Conservation (phyloP, 177 flowering plant species). For the Vitis hybrid region DNA sequence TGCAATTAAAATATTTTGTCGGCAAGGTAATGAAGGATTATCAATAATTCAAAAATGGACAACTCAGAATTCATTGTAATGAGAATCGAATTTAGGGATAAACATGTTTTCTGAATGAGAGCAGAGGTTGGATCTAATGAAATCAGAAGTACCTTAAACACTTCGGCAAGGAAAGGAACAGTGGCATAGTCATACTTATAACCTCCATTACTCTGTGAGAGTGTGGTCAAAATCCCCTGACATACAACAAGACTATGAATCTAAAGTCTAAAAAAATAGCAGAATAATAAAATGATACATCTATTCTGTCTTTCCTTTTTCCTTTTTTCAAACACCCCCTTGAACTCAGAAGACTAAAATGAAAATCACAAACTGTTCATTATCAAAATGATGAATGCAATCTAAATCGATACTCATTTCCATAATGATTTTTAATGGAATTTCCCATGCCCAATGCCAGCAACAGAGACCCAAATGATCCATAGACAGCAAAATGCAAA, state of each 20-base stretch:
- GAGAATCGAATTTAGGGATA: background rate
- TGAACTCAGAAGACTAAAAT: too few relatives aligned
- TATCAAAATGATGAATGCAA: too few relatives aligned
- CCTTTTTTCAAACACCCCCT: too few relatives aligned
- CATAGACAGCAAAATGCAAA: too few relatives aligned
- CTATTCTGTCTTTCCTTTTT: background rate
- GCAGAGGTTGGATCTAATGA: background rate
- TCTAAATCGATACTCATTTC: too few relatives aligned
- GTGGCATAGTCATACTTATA: slow-evolving; percentile 95
- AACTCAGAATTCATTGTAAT: too few relatives aligned
- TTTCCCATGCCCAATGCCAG: too few relatives aligned
- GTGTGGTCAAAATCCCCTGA: slow-evolving; percentile 91
- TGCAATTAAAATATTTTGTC: slow-evolving; percentile 22
- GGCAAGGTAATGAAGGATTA: background rate
- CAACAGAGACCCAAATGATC: too few relatives aligned
- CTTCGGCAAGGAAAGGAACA: slow-evolving; percentile 96
- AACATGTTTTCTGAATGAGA: background rate
- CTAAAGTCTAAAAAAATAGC: background rate
- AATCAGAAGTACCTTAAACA: slow-evolving; percentile 65
- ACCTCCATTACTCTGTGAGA: slow-evolving; percentile 83
- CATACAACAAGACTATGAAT: background rate
- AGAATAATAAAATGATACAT: background rate
- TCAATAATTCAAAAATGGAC: too few relatives aligned
- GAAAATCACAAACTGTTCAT: too few relatives aligned
- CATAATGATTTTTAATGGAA: too few relatives aligned